phyloP scores from a whole-genome alignment of 176 grass and related monocot species.

The Bothriochloa decipiens region DNA sequence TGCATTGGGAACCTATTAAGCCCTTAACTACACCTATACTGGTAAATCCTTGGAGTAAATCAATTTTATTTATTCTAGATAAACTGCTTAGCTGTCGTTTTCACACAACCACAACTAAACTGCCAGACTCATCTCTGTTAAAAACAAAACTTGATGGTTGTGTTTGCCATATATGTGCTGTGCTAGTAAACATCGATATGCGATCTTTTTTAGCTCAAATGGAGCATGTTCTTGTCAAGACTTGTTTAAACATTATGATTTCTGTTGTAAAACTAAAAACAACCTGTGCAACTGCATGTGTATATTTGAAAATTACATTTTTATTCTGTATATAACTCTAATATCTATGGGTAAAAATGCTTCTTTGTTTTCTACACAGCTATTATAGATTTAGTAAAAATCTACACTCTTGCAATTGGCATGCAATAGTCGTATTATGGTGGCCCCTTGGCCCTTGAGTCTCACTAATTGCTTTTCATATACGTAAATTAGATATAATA shows the following conservation, averaged over 20 bases:
- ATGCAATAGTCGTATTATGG: not conserved
- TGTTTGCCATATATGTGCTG: constrained; percentile 22
- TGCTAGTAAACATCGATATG: constrained; percentile 2
- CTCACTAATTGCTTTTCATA: not conserved
- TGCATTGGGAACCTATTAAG: constrained; percentile 2
- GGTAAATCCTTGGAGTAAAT: constrained; percentile 18
- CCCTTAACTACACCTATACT: constrained; percentile 1
- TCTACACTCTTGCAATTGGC: not conserved
- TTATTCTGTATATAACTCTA: not conserved
- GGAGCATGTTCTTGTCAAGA: not conserved
- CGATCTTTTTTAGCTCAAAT: constrained; percentile 4
- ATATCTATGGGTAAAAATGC: not conserved
- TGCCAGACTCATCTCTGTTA: not conserved
- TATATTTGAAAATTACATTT: not conserved
- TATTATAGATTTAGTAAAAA: not conserved
- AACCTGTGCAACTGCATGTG: not conserved
- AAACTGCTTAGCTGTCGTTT: constrained; percentile 22
- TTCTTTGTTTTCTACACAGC: not conserved
- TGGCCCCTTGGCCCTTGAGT: not conserved
- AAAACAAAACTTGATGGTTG: constrained; percentile 22
- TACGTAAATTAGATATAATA: constrained; percentile 13
- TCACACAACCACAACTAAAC: not conserved
- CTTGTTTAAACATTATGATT: constrained; percentile 5
- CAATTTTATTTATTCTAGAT: constrained; percentile 11
- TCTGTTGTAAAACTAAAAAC: not conserved